Conservation (phyloP, 1,139 yeast species). For the Diutina siamensis region DNA sequence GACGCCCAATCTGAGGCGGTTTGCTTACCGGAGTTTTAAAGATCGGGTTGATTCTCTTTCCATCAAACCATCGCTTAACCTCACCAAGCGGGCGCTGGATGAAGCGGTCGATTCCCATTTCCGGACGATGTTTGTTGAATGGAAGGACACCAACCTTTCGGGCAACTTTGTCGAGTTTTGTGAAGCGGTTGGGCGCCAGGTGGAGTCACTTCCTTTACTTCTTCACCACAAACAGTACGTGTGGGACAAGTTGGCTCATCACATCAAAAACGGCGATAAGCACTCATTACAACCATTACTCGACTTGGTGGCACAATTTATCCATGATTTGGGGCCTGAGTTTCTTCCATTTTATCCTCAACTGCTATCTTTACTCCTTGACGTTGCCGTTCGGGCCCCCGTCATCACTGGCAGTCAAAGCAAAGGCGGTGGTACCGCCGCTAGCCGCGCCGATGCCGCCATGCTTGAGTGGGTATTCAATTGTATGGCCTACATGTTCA, state of each 20-base stretch:
- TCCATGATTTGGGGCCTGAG: slow-evolving; percentile 90
- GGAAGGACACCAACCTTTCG: slow-evolving; percentile 82
- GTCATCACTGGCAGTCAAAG: neutral
- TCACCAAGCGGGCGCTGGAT: slow-evolving; percentile 56
- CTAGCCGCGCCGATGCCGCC: slow-evolving; percentile 21
- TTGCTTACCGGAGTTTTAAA: slow-evolving; percentile 61
- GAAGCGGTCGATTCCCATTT: slow-evolving; percentile 71
- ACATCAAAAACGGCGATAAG: slow-evolving; percentile 47
- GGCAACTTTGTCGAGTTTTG: slow-evolving; percentile 58
- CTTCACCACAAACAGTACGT: slow-evolving; percentile 59
- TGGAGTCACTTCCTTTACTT: slow-evolving; percentile 72
- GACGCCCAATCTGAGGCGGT: slow-evolving; percentile 19
- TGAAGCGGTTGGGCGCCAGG: slow-evolving; percentile 39
- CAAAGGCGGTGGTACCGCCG: slow-evolving; percentile 1
- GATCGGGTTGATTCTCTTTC: slow-evolving; percentile 76
- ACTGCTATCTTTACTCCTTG: slow-evolving; percentile 40
- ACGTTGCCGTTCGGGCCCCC: slow-evolving; percentile 32
- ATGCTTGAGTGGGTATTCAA: slow-evolving; percentile 79
- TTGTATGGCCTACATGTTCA: slow-evolving; percentile 78
- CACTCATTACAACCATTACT: slow-evolving; percentile 71
- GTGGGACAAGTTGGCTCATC: slow-evolving; percentile 38
- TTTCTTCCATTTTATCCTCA: slow-evolving; percentile 58
- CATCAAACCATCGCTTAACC: slow-evolving; percentile 69
- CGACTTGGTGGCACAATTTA: slow-evolving; percentile 74
- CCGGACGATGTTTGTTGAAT: slow-evolving; percentile 65